Evolutionary conservation across 2,329 filamentous ascomycete genomes (phyloP).

Genomic region (Cadophora gregata): DNA sequence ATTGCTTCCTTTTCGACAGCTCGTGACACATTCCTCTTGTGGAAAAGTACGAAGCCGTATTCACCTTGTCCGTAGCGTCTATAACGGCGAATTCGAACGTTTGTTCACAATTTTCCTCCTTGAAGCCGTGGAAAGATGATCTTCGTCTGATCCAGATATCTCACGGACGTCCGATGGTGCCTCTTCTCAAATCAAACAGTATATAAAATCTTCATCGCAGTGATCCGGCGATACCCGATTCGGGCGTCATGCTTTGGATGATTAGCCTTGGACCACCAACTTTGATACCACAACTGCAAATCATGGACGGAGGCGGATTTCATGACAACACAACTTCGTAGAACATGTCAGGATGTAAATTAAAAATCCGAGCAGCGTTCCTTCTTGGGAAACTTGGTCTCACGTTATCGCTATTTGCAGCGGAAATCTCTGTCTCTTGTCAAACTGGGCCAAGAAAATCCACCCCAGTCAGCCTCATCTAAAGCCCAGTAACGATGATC

Average conservation of each 20-base stretch:
- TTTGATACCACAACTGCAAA: background rate
- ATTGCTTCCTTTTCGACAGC: background rate
- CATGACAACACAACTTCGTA: background rate
- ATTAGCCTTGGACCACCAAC: background rate
- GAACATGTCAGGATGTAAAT: background rate
- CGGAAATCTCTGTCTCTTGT: slow-evolving; percentile 3
- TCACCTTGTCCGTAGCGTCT: background rate
- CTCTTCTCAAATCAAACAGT: slow-evolving; percentile 1
- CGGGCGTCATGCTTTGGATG: slow-evolving; percentile 2
- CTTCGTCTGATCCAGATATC: slow-evolving; percentile 1
- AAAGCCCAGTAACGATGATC: background rate
- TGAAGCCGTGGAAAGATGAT: background rate
- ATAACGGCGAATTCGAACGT: background rate
- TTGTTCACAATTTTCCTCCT: background rate
- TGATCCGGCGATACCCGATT: background rate
- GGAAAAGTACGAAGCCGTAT: background rate
- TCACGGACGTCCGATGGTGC: slow-evolving; percentile 4
- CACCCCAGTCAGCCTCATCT: slow-evolving; percentile 4
- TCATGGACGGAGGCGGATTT: background rate
- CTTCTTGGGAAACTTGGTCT: background rate
- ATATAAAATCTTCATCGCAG: background rate
- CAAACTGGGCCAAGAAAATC: background rate
- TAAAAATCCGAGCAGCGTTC: background rate
- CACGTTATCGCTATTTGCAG: slow-evolving; percentile 1
- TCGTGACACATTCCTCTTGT: background rate